Base-by-base conservation (phyloP, 371 early-diverging fungal genomes). In the Rhizopus delemar region DNA sequence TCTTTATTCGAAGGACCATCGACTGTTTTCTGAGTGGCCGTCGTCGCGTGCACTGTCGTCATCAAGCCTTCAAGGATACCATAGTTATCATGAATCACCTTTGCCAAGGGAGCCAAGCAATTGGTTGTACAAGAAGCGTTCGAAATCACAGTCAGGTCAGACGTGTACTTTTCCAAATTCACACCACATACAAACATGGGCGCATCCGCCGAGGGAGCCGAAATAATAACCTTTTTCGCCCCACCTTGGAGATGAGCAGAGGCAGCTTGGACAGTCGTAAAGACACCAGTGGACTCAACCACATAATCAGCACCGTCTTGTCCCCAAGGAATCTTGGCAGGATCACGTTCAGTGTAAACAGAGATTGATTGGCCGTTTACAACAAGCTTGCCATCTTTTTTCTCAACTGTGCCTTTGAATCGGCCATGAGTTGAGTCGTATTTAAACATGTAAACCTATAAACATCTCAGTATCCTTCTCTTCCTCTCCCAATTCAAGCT, bases 91-190 rank as follows among this genome's bases (percentile, higher is more conserved):
- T 99, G 74, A 74, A 99, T 82, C 62, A 99, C 91, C 88, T 99
- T 99, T 75, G 94, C 98, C 54, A 99, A 81, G 31, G 99, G 99
- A 51, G 99, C 99, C 60, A 99, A 81, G 83, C 99, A 99, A 91
- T 99, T 98, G 78, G 99, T 99, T 64, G 99, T 99, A 91, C 99
- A 99, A 56, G 97, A 97, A 50, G 99, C 99, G 86, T 99, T 99
- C 66, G 96, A 95, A 63, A 99, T 86, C 69, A 99, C 86, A 51
- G 86, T 82, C 77, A 91, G 86, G 61, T 83, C 84, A 56, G 90
- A 78, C 60, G 91, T 83, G 89, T 98, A 98, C 65, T 87, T 80
- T 38, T 92, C 91, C 56, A 91, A 83, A 89, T 99, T 99, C 83
- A 99, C 99, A 78, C 95, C 94, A 69, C 82, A 82, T 57, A 90